Percentiles rank a stretch among this genome's conserved stretches.
These are phyloP conservation scores for Cystobasidium slooffiae DNA, from an alignment of 1,284 basidiomycete genomes.

Conservation along the genomic window DNA sequence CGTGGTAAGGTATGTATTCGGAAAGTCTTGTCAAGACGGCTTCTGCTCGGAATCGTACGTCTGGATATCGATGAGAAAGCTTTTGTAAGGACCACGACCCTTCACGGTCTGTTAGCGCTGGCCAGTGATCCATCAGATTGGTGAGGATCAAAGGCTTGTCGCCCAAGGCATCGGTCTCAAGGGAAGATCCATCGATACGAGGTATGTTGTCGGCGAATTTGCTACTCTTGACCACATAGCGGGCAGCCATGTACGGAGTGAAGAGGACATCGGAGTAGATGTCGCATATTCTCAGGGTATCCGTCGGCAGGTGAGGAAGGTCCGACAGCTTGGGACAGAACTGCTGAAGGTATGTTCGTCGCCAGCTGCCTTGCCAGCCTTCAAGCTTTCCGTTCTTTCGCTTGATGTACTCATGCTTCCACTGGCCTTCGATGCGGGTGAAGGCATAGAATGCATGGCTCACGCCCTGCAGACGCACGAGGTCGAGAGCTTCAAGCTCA, in stretches of 20 bases:
- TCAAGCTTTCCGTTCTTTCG: constrained; percentile 35
- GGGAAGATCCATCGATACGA: constrained; percentile 18
- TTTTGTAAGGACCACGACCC: constrained; percentile 50
- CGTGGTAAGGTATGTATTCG: constrained; percentile 51
- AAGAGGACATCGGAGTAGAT: constrained; percentile 56
- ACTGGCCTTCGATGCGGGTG: constrained; percentile 50
- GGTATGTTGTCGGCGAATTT: constrained; percentile 45
- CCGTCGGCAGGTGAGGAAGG: constrained; percentile 45
- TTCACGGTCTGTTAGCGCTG: constrained; percentile 41
- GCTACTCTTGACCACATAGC: constrained; percentile 44
- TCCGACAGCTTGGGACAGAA: constrained; percentile 22
- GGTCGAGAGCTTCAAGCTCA: constrained; percentile 38
- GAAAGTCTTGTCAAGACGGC: constrained; percentile 51
- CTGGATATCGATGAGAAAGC: constrained; percentile 49
- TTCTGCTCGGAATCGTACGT: constrained; percentile 52
- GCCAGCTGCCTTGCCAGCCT: constrained; percentile 51
- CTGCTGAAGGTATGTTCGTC: constrained; percentile 50
- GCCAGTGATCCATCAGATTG: constrained; percentile 49
- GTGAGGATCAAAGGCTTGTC: constrained; percentile 53
- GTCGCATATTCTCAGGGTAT: constrained; percentile 47
- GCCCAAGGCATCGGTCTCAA: constrained; percentile 37
- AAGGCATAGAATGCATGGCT: constrained; percentile 52
- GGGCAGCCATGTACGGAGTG: constrained; percentile 53
- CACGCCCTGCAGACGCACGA: constrained; percentile 34
- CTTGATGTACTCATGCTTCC: constrained; percentile 52